Evolutionary conservation across 306 rosid genomes (phyloP), one percentile per base, ranked within the genome.

Genomic region (Canavalia gladiata): DNA sequence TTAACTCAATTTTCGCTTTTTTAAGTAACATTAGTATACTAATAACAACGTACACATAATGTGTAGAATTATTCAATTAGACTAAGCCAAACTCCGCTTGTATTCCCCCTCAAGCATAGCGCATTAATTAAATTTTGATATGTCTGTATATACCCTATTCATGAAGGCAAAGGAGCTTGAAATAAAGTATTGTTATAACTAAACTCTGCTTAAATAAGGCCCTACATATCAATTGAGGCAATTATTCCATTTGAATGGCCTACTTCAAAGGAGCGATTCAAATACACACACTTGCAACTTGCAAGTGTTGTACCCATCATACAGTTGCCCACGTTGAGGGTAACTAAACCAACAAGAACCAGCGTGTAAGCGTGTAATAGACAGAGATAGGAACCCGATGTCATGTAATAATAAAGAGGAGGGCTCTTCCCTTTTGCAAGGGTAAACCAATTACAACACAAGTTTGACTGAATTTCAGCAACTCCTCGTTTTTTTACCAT

Each of bases 311-410:
- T 34, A 39, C 0, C 18, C 11, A 72, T 72, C 79, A 71, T 43
- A 35, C 60, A 83, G 82, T 82, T 82, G 50, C 82, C 77, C 78
- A 68, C 65, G 66, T 76, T 76, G 1, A 76, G 4, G 66, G 85
- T 51, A 83, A 83, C 74, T 35, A 41, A 46, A 51, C 64, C 47
- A 42, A 25, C 62, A 56, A 56, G 37, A 60, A 56, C 34, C 56
- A 58, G 13, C 8, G 9, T 45, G 34, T 9, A 43, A 42, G 47
- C 5, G 64, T 34, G 13, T 5, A 18, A 41, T 70, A 45, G 54
- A 46, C 37, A 67, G 35, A 57, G 29, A 78, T 28, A 62, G 72
- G 72, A 60, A 63, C 55, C 54, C 25, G 10, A 37, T 47, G 46
- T 3, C 25, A 43, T 18, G 4, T 45, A 30, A 43, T 51, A 28